A percentile compares a stretch with the other conserved stretches of the same genome.
phyloP scores from a whole-genome alignment of 106 monocot genomes.

The Amphibolis antarctica region DNA sequence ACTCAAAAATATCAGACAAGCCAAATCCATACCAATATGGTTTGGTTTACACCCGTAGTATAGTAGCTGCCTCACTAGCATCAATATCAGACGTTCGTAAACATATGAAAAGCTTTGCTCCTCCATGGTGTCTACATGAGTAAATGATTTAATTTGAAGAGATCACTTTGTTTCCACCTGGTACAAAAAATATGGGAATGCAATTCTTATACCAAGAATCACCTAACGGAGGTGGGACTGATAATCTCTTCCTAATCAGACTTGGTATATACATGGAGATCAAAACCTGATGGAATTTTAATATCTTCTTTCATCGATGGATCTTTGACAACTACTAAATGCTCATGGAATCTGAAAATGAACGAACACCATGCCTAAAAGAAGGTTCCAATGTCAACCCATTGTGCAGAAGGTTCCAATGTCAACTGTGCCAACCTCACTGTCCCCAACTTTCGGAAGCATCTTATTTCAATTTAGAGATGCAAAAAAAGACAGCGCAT shows the following conservation, averaged over 20 bases:
- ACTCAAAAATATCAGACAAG: too few species aligned
- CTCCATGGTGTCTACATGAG: too few species aligned
- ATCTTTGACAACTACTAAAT: slow-evolving; percentile 58
- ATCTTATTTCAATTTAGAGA: slow-evolving; percentile 20
- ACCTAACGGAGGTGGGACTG: too few species aligned
- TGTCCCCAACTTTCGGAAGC: slow-evolving; percentile 41
- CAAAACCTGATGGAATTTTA: slow-evolving; percentile 54
- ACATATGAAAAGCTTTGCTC: too few species aligned
- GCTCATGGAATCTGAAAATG: slow-evolving; percentile 54
- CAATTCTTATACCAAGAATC: too few species aligned
- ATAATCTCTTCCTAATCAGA: slow-evolving; percentile 19
- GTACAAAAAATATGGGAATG: too few species aligned
- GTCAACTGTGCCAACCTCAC: slow-evolving; percentile 64
- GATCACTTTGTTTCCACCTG: too few species aligned
- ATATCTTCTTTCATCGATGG: slow-evolving; percentile 52
- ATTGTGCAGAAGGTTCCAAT: slow-evolving; percentile 50
- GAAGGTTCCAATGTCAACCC: slow-evolving; percentile 56
- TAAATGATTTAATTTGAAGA: too few species aligned
- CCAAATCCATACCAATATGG: too few species aligned
- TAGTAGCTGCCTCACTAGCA: too few species aligned
- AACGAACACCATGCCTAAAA: slow-evolving; percentile 62
- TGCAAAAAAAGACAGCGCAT: not conserved
- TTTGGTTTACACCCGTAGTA: too few species aligned
- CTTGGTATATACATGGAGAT: slow-evolving; percentile 62
- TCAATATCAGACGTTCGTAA: too few species aligned